Evolutionary conservation across 1,284 basidiomycete species (phyloP), one percentile per base, ranked within the genome.

Genomic region (Fomitopsis schrenkii): DNA sequence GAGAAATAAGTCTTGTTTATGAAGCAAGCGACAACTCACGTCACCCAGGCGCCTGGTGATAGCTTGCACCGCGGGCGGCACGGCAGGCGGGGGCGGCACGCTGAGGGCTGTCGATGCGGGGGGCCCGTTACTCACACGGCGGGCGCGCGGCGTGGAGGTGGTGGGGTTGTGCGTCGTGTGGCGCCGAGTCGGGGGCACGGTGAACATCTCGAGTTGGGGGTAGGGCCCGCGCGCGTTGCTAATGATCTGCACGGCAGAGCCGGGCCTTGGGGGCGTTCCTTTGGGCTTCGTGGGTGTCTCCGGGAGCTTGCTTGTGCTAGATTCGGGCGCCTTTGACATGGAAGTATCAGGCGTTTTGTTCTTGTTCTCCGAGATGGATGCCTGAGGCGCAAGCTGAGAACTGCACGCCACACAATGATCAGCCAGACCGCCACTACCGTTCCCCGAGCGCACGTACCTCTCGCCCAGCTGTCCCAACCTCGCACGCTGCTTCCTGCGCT

Each of bases 121-220:
- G 30, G 30, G 52, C 4, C 35, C 52, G 36, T 54, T 40, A 30
- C 36, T 36, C 3, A 54, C 36, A 5, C 52, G 52, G 19, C 52
- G 52, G 7, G 52, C 9, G 8, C 52, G 33, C 5, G 36, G 28
- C 17, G 9, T 61, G 19, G 64, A 53, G 15, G 65, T 68, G 35
- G 9, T 61, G n/a, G 64, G 48, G 17, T 66, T 68, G 30, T 71
- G 68, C 36, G 71, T 65, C 10, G 71, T 72, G 63, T 73, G 68
- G 26, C 68, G 67, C 54, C 72, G 63, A 42, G 55, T 64, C 19
- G 58, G 52, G 9, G 22, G n/a, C 9, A 85, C 76, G 64, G 79
- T 83, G 69, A 81, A 77, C 74, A 87, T 83, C 71, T 87, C 86
- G 33, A 86, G 75, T 61, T 82, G 80, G 42, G 86, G 86, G 68